Evolutionary conservation across 352 stramenopile species (phyloP).

Genomic region (Aphanomyces astaci): DNA sequence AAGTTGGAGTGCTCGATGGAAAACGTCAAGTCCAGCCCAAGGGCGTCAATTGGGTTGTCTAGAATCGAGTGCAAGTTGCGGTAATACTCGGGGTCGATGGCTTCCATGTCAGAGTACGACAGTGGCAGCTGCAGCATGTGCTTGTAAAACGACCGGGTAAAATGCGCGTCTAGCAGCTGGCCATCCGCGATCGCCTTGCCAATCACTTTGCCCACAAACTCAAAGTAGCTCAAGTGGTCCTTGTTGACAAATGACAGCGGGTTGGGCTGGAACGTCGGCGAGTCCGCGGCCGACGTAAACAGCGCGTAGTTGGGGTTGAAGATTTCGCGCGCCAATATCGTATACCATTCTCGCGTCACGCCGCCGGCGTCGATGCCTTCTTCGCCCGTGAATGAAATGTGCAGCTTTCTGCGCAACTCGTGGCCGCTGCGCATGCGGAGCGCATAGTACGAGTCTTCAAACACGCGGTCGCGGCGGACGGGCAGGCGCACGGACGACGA

Average conservation of each 20-base stretch:
- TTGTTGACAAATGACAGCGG: slow-evolving; percentile 98
- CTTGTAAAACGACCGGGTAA: slow-evolving; percentile 98
- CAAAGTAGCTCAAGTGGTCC: slow-evolving; percentile 98
- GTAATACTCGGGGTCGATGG: slow-evolving; percentile 95
- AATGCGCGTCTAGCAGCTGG: slow-evolving; percentile 97
- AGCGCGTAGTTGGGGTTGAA: slow-evolving; percentile 99
- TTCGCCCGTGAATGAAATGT: slow-evolving; percentile 97
- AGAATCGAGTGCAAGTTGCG: slow-evolving; percentile 89
- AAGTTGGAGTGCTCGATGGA: slow-evolving; percentile 88
- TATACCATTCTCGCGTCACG: slow-evolving; percentile 97
- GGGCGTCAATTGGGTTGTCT: slow-evolving; percentile 73
- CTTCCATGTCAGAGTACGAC: slow-evolving; percentile 98
- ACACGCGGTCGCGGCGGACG: slow-evolving; percentile 94
- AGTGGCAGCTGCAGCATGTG: slow-evolving; percentile 98
- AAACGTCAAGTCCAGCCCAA: slow-evolving; percentile 90
- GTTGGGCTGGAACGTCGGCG: slow-evolving; percentile 98
- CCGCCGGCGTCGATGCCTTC: slow-evolving; percentile 98
- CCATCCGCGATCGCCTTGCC: slow-evolving; percentile 98
- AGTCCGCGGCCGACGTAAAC: slow-evolving; percentile 98
- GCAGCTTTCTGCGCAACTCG: slow-evolving; percentile 94
- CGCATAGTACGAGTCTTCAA: slow-evolving; percentile 98
- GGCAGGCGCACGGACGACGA: slow-evolving; percentile 83
- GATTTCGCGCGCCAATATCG: slow-evolving; percentile 98
- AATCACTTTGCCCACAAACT: slow-evolving; percentile 97
- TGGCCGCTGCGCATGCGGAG: slow-evolving; percentile 93